Evolutionary conservation across 768 basidiomycete species (phyloP).

Genomic region (Tricholoma saponaceum): DNA sequence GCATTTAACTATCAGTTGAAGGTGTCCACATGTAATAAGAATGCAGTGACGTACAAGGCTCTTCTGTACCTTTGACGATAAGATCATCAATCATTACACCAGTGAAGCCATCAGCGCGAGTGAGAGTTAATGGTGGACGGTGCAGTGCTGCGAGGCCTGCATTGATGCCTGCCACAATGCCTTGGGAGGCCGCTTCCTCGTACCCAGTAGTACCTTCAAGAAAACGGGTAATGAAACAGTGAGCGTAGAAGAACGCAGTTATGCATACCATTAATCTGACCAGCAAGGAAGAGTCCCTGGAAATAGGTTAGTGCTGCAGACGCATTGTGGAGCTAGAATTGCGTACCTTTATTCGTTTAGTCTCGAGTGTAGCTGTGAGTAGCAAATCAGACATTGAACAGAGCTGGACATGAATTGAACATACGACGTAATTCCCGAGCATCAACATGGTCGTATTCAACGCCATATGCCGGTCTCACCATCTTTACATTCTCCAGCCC

Average conservation of each 20-base stretch:
- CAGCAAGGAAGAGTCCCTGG: slow-evolving; percentile 81
- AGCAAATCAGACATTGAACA: not conserved
- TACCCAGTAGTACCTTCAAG: slow-evolving; percentile 81
- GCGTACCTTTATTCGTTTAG: slow-evolving; percentile 69
- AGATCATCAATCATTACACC: slow-evolving; percentile 95
- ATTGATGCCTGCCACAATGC: slow-evolving; percentile 83
- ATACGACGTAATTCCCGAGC: slow-evolving; percentile 72
- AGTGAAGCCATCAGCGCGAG: slow-evolving; percentile 81
- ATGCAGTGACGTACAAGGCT: slow-evolving; percentile 63
- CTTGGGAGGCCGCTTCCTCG: slow-evolving; percentile 92
- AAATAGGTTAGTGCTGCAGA: not conserved
- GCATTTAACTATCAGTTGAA: not conserved
- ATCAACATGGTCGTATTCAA: slow-evolving; percentile 91
- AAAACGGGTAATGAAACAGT: not conserved
- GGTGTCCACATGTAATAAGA: not conserved
- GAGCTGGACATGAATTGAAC: slow-evolving; percentile 21
- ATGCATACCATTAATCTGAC: slow-evolving; percentile 76
- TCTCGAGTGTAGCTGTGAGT: slow-evolving; percentile 72
- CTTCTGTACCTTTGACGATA: slow-evolving; percentile 83
- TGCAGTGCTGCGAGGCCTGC: slow-evolving; percentile 67
- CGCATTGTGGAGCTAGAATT: not conserved
- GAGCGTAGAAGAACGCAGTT: not conserved
- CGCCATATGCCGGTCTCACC: slow-evolving; percentile 84
- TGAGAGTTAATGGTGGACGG: slow-evolving; percentile 56
- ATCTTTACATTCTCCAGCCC: slow-evolving; percentile 85